A percentile compares a stretch with the other conserved stretches of the same genome.
Evolutionary conservation across 2,329 filamentous ascomycete species (phyloP).

Genomic region (Tolypocladium nubicola): DNA sequence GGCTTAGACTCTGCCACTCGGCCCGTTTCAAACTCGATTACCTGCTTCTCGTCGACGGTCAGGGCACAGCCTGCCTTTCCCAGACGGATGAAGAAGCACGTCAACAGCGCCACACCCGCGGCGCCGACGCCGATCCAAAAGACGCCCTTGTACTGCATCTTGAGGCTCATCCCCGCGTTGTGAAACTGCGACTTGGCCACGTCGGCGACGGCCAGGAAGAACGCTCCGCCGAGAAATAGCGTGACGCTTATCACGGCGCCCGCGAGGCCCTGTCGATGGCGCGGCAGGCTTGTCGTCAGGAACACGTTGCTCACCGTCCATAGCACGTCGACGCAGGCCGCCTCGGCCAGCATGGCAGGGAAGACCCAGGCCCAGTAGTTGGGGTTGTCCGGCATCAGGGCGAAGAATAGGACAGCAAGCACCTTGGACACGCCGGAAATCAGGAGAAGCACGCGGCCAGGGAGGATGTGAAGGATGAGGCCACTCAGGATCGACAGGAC

Average conservation of each 20-base stretch:
- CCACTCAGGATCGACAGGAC: conserved; percentile 44
- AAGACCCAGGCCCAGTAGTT: conserved; percentile 57
- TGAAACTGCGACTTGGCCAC: conserved; percentile 33
- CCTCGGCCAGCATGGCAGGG: conserved; percentile 47
- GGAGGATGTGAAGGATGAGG: conserved; percentile 43
- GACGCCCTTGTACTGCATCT: conserved; percentile 44
- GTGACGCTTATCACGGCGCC: conserved; percentile 54
- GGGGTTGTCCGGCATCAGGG: conserved; percentile 38
- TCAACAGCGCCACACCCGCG: conserved; percentile 33
- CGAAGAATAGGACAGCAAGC: conserved; percentile 41
- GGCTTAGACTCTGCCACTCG: background rate
- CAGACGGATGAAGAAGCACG: conserved; percentile 20
- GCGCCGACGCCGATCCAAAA: conserved; percentile 51
- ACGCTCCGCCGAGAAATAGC: conserved; percentile 51
- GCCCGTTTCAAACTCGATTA: background rate
- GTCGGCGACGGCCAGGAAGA: conserved; percentile 54
- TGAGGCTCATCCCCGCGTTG: conserved; percentile 28
- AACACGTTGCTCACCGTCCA: conserved; percentile 59
- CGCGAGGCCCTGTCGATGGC: conserved; percentile 49
- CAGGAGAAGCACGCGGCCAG: conserved; percentile 40
- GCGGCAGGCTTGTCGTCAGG: conserved; percentile 51
- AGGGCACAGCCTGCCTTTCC: conserved; percentile 12
- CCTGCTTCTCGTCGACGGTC: conserved; percentile 9
- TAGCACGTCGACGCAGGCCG: conserved; percentile 54
- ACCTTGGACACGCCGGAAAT: conserved; percentile 42